Percentiles rank a stretch among this genome's conserved stretches.
Conservation (phyloP, 768 basidiomycete genomes). For the Lenzites betulinus region DNA sequence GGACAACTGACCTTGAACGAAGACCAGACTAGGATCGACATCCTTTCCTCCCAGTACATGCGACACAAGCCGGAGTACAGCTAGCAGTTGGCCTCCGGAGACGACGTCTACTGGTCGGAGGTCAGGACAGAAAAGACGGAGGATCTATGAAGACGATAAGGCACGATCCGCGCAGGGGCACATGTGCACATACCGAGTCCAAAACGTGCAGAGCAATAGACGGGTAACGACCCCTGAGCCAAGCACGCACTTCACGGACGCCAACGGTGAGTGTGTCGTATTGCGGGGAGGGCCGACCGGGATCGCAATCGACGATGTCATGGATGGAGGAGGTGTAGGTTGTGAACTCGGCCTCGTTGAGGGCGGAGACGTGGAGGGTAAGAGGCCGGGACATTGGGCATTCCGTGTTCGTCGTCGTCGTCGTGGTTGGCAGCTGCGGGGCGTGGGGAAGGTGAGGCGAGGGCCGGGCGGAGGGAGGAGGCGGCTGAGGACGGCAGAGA, state of each 20-base stretch:
- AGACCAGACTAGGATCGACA: slow-evolving; percentile 66
- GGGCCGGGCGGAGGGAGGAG: neutral
- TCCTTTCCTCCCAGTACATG: slow-evolving; percentile 63
- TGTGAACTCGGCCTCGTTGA: slow-evolving; percentile 71
- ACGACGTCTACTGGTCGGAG: slow-evolving; percentile 55
- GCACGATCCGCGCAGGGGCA: neutral
- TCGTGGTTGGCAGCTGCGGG: neutral
- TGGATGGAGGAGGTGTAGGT: slow-evolving; percentile 63
- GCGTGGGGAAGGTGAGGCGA: neutral
- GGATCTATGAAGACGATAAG: slow-evolving; percentile 46
- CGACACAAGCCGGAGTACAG: slow-evolving; percentile 63
- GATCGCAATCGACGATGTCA: slow-evolving; percentile 35
- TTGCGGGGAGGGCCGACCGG: slow-evolving; percentile 36
- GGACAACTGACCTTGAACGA: slow-evolving; percentile 65
- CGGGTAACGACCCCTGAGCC: slow-evolving; percentile 72
- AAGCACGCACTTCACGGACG: slow-evolving; percentile 69
- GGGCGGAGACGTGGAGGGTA: slow-evolving; percentile 71
- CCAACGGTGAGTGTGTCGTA: slow-evolving; percentile 58
- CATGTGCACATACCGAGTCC: slow-evolving; percentile 52
- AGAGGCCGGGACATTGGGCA: slow-evolving; percentile 50
- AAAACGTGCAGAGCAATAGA: slow-evolving; percentile 52
- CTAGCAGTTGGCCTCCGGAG: slow-evolving; percentile 75
- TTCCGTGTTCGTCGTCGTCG: slow-evolving; percentile 11
- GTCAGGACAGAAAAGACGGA: slow-evolving; percentile 62
- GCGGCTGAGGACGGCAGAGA: neutral